Evolutionary conservation across 1,284 basidiomycete species (phyloP).

Genomic region (Heimioporus punctisporus): DNA sequence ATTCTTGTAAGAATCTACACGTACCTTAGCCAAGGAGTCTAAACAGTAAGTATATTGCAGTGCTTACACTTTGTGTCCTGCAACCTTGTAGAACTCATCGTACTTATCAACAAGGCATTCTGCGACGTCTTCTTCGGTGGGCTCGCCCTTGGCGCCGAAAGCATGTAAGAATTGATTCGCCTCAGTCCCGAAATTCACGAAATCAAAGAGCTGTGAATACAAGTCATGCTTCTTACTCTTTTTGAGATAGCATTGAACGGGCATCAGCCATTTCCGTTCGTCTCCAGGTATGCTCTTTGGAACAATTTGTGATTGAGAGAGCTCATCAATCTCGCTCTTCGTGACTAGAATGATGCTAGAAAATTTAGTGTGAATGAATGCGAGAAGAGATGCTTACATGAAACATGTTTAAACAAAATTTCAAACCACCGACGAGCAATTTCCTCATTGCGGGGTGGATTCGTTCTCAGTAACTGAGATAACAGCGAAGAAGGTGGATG

Average conservation of each 20-base stretch:
- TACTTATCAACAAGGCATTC: conserved; percentile 34
- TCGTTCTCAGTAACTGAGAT: conserved; percentile 32
- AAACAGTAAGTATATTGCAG: neutral
- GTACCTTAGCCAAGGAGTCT: neutral
- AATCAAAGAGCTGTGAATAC: conserved; percentile 32
- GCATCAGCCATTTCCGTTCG: neutral
- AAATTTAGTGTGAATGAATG: too few species aligned
- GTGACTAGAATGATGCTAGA: too few species aligned
- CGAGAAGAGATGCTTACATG: neutral
- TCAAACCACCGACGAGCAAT: conserved; percentile 71
- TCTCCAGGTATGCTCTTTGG: neutral
- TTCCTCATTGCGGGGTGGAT: conserved; percentile 55
- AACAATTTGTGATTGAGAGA: neutral
- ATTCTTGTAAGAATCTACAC: neutral
- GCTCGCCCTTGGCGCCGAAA: conserved; percentile 86
- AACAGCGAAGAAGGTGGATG: conserved; percentile 72
- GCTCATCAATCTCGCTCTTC: neutral
- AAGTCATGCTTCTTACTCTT: neutral
- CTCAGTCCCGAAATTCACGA: conserved; percentile 83
- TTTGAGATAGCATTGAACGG: neutral
- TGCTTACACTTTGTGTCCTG: neutral
- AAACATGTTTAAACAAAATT: neutral
- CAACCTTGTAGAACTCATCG: neutral
- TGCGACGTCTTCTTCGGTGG: conserved; percentile 79
- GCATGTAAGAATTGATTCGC: conserved; percentile 84